Conservation (phyloP, 345 rosid genomes). For the Citrus sp. region DNA sequence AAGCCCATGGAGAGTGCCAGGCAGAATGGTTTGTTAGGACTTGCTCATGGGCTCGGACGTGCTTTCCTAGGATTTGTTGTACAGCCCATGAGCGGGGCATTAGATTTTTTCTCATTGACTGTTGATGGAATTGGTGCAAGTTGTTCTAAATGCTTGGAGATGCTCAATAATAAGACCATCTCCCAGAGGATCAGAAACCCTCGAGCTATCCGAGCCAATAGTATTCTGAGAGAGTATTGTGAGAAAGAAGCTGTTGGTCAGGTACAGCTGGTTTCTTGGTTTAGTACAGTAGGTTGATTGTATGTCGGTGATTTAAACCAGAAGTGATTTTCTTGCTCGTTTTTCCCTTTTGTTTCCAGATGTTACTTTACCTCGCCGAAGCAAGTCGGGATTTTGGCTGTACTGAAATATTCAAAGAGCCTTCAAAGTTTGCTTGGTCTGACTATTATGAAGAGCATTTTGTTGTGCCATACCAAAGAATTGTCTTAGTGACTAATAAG, state of each 20-base stretch:
- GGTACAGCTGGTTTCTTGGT: conserved; percentile 35
- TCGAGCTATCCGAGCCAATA: conserved; percentile 75
- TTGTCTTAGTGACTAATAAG: conserved; percentile 80
- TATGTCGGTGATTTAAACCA: background rate
- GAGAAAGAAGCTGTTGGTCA: conserved; percentile 94
- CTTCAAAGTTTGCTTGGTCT: conserved; percentile 85
- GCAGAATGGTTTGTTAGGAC: conserved; percentile 80
- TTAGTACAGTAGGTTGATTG: background rate
- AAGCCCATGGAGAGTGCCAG: conserved; percentile 96
- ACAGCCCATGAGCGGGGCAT: conserved; percentile 95
- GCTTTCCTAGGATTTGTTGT: conserved; percentile 80
- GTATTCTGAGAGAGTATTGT: conserved; percentile 73
- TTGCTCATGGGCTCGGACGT: conserved; percentile 94
- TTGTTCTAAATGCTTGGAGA: conserved; percentile 84
- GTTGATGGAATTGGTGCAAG: conserved; percentile 96
- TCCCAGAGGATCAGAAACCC: conserved; percentile 85
- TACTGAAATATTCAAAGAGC: conserved; percentile 89
- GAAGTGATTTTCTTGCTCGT: background rate
- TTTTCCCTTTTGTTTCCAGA: conserved; percentile 47
- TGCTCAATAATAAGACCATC: conserved; percentile 58
- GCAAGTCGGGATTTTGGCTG: conserved; percentile 89
- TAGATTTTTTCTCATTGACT: conserved; percentile 91
- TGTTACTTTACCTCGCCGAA: conserved; percentile 88
- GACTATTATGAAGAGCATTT: conserved; percentile 90
- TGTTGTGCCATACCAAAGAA: conserved; percentile 67